A percentile compares a stretch with the other conserved stretches of the same genome.
phyloP scores from a whole-genome alignment of 176 grass and related monocot species.

The Eragrostis nindensis region DNA sequence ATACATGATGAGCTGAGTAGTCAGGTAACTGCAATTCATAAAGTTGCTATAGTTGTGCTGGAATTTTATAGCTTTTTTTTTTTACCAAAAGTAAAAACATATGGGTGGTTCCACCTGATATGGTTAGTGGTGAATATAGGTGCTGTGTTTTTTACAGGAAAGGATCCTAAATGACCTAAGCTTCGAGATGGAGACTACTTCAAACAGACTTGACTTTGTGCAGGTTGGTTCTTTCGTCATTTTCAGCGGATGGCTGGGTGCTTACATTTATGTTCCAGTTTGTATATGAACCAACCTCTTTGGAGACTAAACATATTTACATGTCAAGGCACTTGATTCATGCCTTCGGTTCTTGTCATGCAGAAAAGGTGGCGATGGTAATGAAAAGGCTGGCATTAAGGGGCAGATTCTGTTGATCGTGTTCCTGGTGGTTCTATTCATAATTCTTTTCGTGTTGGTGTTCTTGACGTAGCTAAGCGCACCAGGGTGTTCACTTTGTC shows the following conservation, averaged over 20 bases:
- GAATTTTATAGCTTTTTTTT: background rate
- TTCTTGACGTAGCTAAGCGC: constrained; percentile 62
- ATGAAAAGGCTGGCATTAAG: constrained; percentile 97
- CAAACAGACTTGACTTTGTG: constrained; percentile 94
- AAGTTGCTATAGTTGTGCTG: background rate
- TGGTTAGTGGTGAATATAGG: background rate
- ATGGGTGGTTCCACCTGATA: background rate
- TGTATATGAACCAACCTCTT: background rate
- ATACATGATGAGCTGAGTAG: constrained; percentile 92
- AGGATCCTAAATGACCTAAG: constrained; percentile 82
- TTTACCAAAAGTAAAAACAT: background rate
- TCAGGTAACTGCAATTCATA: constrained; percentile 53
- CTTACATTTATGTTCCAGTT: background rate
- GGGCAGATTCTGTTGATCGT: constrained; percentile 84
- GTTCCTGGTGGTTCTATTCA: constrained; percentile 82
- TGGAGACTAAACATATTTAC: background rate
- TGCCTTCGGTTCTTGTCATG: background rate
- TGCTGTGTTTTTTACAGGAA: constrained; percentile 58
- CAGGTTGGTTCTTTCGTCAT: constrained; percentile 48
- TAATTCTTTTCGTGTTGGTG: constrained; percentile 90
- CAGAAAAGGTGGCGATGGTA: constrained; percentile 90
- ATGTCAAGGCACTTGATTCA: no score
- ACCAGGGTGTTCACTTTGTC: background rate
- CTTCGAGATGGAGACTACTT: constrained; percentile 95
- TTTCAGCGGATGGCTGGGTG: background rate